Conservation (phyloP, 768 basidiomycete species). For the Symmetrospora coprosmae region DNA sequence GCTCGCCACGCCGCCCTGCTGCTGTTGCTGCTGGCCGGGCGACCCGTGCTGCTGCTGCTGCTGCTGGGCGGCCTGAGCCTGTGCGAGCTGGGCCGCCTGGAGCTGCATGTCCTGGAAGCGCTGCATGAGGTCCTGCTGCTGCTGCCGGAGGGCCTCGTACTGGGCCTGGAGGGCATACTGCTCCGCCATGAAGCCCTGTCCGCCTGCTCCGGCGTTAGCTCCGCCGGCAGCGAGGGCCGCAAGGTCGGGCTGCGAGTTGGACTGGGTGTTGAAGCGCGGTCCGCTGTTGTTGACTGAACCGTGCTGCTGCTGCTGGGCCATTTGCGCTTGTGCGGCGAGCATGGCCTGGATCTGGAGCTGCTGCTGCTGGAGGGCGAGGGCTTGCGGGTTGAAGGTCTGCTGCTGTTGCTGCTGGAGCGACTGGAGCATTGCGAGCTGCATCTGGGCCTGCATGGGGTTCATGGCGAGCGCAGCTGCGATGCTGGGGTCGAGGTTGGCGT, state of each 20-base stretch:
- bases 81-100: slow-evolving; percentile 35
- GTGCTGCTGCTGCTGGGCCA: slow-evolving; percentile 39
- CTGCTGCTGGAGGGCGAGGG: slow-evolving; percentile 38
- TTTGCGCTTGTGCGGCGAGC: slow-evolving; percentile 41
- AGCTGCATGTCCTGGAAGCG: slow-evolving; percentile 75
- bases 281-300: slow-evolving; percentile 34
- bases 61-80: slow-evolving; percentile 1
- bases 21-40: background rate
- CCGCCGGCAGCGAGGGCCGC: background rate
- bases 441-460: slow-evolving; percentile 18
- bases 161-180: slow-evolving; percentile 87
- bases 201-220: background rate
- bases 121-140: slow-evolving; percentile 76
- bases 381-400: slow-evolving; percentile 6
- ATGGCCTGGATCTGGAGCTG: slow-evolving; percentile 34
- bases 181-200: slow-evolving; percentile 76
- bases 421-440: slow-evolving; percentile 11
- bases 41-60: background rate
- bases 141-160: slow-evolving; percentile 76
- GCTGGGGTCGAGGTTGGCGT: too few species aligned
- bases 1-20: background rate
- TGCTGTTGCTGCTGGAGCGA: slow-evolving; percentile 9
- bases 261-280: background rate
- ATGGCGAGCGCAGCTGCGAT: background rate
- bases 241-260: background rate